These are phyloP conservation scores for Corrigiola litoralis DNA, from an alignment of 179 eudicot species.

Conservation along the genomic window DNA sequence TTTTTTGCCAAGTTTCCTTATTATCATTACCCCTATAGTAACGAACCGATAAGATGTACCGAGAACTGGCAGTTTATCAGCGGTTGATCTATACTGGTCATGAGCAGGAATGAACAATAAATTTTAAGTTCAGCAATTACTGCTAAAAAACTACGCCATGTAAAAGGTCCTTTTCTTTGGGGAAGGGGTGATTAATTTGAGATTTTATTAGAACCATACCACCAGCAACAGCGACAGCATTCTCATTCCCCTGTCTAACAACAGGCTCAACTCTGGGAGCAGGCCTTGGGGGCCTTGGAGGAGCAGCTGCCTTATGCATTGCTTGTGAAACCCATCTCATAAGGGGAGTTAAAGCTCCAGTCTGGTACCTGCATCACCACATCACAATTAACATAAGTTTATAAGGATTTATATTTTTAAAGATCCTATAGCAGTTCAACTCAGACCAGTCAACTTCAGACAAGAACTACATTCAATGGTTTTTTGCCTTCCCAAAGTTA, in stretches of 20 bases:
- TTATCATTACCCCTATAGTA: no score
- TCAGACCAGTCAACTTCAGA: no score
- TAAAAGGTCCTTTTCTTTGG: no score
- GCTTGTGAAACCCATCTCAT: conserved; percentile 90
- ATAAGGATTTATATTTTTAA: no score
- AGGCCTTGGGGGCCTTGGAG: conserved; percentile 80
- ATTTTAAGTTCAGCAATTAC: not conserved
- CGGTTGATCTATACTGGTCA: no score
- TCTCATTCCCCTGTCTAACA: conserved; percentile 51
- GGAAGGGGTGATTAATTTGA: no score
- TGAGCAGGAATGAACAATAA: not conserved
- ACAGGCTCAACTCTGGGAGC: conserved; percentile 63
- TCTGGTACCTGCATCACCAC: conserved; percentile 71
- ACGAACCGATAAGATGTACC: no score
- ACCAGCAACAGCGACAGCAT: conserved; percentile 45
- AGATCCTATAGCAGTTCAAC: no score
- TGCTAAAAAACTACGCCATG: not conserved
- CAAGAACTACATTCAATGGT: no score
- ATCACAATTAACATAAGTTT: conserved; percentile 6
- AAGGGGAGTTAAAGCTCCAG: conserved; percentile 92
- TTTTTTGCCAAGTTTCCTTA: no score
- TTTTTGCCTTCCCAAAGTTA: no score
- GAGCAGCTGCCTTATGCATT: conserved; percentile 96
- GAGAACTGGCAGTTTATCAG: no score
- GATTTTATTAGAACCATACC: conserved; percentile 33